Percentiles rank a stretch among this genome's conserved stretches.
Evolutionary conservation across 768 basidiomycete species (phyloP).

Genomic region (Porphyrellus cyaneotinctus): DNA sequence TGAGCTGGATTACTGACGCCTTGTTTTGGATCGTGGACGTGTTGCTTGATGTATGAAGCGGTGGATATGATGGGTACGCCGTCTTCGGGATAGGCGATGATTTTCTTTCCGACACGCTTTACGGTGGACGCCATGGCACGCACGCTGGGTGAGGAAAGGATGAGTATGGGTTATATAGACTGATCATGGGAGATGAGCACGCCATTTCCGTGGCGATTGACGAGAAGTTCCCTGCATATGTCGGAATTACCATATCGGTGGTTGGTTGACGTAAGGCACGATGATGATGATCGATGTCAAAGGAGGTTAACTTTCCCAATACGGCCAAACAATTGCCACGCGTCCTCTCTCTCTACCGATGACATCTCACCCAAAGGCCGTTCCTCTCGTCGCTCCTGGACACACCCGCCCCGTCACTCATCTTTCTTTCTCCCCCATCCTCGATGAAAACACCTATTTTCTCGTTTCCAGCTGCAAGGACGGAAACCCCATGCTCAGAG

Average conservation of each 20-base stretch:
- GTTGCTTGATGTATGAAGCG: constrained; percentile 46
- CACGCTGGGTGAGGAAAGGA: not conserved
- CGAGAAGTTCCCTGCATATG: not conserved
- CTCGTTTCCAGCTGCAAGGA: constrained; percentile 98
- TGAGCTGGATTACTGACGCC: constrained; percentile 42
- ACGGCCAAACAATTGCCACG: constrained; percentile 6
- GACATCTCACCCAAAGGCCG: constrained; percentile 61
- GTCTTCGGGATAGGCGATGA: constrained; percentile 59
- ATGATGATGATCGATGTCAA: too few species aligned
- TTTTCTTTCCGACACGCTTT: constrained; percentile 51
- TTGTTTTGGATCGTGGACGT: constrained; percentile 43
- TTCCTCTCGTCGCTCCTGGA: constrained; percentile 80
- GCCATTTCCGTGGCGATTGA: constrained; percentile 4
- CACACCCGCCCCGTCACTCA: constrained; percentile 89
- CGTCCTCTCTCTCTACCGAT: constrained; percentile 36
- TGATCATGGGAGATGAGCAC: constrained; percentile 26
- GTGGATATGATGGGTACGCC: constrained; percentile 56
- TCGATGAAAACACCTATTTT: constrained; percentile 82
- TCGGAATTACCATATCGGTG: not conserved
- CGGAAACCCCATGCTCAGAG: constrained; percentile 94
- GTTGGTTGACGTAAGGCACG: too few species aligned
- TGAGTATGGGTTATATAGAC: constrained; percentile 1
- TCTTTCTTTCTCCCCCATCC: constrained; percentile 84
- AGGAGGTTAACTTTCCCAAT: too few species aligned
- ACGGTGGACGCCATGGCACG: constrained; percentile 36